Evolutionary conservation across 441 rosid species (phyloP).

Genomic region (Geranium incanum): DNA sequence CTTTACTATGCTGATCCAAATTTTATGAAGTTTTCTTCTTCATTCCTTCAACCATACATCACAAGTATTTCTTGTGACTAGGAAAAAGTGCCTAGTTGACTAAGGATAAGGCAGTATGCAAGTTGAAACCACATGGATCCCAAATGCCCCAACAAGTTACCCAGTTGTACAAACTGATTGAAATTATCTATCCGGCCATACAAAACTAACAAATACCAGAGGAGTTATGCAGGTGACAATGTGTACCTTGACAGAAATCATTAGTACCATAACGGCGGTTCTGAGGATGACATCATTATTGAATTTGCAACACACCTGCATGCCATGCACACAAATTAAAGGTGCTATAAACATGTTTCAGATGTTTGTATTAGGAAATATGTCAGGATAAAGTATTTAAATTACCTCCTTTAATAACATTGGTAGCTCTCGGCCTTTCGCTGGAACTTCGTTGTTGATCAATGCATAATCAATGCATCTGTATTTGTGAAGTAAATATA

Average conservation of each 20-base stretch:
- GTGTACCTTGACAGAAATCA: conserved; percentile 6
- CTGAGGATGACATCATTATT: neutral
- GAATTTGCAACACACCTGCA: neutral
- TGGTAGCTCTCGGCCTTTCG: neutral
- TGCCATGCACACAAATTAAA: neutral
- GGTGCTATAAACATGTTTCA: neutral
- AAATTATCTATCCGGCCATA: neutral
- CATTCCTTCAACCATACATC: neutral
- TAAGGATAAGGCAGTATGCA: neutral
- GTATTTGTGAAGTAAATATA: neutral
- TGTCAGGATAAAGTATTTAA: neutral
- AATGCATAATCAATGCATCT: conserved; percentile 1
- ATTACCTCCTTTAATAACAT: neutral
- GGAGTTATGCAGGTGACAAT: neutral
- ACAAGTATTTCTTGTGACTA: neutral
- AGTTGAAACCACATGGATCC: neutral
- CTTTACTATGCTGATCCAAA: neutral
- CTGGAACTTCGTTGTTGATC: neutral
- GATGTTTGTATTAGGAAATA: neutral
- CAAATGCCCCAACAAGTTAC: neutral
- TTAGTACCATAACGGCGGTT: conserved; percentile 2
- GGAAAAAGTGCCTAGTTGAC: neutral
- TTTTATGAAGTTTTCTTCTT: neutral
- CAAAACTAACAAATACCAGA: conserved; percentile 1
- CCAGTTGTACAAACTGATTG: neutral